Conservation (phyloP, 169 alveolate species). For the Plasmodium blacklocki region DNA sequence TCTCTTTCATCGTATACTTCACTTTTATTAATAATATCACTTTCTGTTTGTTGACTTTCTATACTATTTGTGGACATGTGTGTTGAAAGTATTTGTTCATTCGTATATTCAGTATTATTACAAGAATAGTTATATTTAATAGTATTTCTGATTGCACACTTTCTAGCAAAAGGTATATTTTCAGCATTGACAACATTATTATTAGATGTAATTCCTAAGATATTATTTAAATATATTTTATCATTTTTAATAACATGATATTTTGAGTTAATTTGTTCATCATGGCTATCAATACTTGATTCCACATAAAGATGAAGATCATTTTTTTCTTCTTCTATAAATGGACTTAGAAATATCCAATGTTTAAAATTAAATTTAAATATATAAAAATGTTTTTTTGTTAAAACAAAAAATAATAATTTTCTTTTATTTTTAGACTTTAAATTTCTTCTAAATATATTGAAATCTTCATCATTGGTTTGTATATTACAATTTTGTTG, state of each 20-base stretch:
- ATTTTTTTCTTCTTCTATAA: conserved; percentile 68
- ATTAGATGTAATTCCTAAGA: conserved; percentile 44
- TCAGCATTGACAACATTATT: background rate
- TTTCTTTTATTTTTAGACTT: conserved; percentile 23
- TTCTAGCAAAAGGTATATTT: conserved; percentile 45
- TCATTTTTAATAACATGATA: conserved; percentile 30
- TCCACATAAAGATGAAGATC: conserved; percentile 65
- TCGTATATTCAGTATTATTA: conserved; percentile 50
- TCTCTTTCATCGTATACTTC: background rate
- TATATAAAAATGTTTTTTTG: conserved; percentile 72
- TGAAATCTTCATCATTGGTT: conserved; percentile 29
- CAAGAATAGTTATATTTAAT: conserved; percentile 12
- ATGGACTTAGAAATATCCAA: conserved; percentile 75
- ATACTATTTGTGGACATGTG: conserved; percentile 3
- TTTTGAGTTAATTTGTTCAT: conserved; percentile 2
- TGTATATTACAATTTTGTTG: conserved; percentile 8
- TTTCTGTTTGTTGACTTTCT: background rate
- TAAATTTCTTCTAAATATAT: conserved; percentile 28
- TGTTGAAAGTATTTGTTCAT: conserved; percentile 40
- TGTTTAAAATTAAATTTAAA: conserved; percentile 53
- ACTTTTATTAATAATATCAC: background rate
- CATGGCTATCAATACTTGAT: conserved; percentile 55
- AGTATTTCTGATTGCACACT: conserved; percentile 66
- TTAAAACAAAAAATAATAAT: conserved; percentile 52
- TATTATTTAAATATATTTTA: conserved; percentile 58